Evolutionary conservation across 176 grass and related monocot species (phyloP), one percentile per base, ranked within the genome.

Genomic region (Ampelocalamus luodianensis): DNA sequence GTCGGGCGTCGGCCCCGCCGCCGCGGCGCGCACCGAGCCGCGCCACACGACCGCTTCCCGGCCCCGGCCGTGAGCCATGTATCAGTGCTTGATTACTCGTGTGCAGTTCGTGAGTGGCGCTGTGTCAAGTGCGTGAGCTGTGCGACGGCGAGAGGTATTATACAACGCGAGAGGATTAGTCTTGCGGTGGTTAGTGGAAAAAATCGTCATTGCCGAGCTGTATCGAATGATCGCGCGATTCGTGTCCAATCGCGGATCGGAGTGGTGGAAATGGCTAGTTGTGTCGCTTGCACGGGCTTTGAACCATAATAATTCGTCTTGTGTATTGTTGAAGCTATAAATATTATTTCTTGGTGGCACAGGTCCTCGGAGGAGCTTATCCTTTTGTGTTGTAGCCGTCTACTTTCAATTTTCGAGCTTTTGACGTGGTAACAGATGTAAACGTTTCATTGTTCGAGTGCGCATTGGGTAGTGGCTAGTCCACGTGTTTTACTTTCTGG

Each of bases 1-100:
- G 32, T 90, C 90, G 0, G 92, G 80, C 36, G 74, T 75, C n/a
- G 84, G 83, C 60, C 88, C 86, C 23, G 26, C 48, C 74, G 85
- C 84, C 48, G 61, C 83, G 8, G 95, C 87, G 22, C 61, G 87
- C 71, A 87, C 92, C 49, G 78, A 61, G 51, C 90, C 95, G 59
- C 82, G 83, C 90, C 95, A 94, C 58, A 22, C 61, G 3, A 36
- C 6, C 11, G 22, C 27, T 4, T 48, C 56, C 15, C 5, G 22
- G 16, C 17, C 72, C 36, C 15, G 54, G 15, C 9, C 79, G 73
- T n/a, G 22, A 50, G 65, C 15, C 71, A 84, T 90, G 66, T 40
- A 37, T 24, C 10, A 6, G 13, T 49, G 48, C 48, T 15, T 36
- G 15, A 48, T 53, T 4, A 16, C 72, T n/a, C 2, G 53, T 24